Percentiles rank a stretch among this genome's conserved stretches.
phyloP scores from a whole-genome alignment of 495 filamentous ascomycete species.

The Cudoniella acicularis region DNA sequence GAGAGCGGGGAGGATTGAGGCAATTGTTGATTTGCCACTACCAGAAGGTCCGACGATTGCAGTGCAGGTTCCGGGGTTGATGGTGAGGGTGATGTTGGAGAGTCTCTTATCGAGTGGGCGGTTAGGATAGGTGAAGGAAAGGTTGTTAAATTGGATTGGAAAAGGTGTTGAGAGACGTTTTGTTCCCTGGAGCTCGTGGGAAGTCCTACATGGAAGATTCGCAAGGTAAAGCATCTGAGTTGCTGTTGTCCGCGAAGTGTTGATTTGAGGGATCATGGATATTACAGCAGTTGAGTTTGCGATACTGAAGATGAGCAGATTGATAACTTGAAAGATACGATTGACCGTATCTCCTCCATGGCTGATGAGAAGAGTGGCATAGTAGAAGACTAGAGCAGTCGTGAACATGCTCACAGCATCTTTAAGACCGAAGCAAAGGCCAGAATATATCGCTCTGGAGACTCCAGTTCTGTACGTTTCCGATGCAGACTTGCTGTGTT shows the following conservation, averaged over 20 bases:
- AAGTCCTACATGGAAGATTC: constrained; percentile 47
- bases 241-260: constrained; percentile 66
- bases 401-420: constrained; percentile 68
- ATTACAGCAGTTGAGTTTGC: constrained; percentile 66
- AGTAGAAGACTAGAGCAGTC: constrained; percentile 82
- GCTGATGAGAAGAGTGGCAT: constrained; percentile 62
- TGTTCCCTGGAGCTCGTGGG: constrained; percentile 59
- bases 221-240: constrained; percentile 70
- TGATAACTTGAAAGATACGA: constrained; percentile 68
- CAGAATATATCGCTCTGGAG: constrained; percentile 57
- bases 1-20: constrained; percentile 66
- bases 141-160: constrained; percentile 55
- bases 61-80: constrained; percentile 57
- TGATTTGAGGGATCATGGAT: constrained; percentile 76
- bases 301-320: constrained; percentile 79
- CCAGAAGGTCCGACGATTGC: constrained; percentile 83
- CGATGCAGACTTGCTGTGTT: constrained; percentile 51
- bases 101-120: constrained; percentile 52
- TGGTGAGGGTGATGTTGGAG: constrained; percentile 53
- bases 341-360: constrained; percentile 42
- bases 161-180: constrained; percentile 45
- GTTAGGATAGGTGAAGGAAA: constrained; percentile 68
- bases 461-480: constrained; percentile 52
- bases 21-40: constrained; percentile 84
- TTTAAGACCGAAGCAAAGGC: constrained; percentile 71